phyloP scores from a whole-genome alignment of 2,329 filamentous ascomycete species.

The Pseudogymnoascus sp. region DNA sequence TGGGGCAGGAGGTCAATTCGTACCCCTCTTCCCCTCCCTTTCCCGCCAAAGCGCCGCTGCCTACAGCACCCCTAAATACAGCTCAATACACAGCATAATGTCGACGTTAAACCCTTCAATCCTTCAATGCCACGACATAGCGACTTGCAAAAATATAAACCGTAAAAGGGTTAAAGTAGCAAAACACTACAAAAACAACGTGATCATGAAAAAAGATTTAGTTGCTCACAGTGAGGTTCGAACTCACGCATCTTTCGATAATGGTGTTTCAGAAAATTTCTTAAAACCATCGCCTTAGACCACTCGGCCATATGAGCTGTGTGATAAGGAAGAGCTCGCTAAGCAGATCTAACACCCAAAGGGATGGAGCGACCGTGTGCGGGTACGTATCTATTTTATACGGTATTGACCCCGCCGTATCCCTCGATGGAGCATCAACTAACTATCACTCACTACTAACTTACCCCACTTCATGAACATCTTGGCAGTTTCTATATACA shows the following conservation, averaged over 20 bases:
- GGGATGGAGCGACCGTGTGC: neutral
- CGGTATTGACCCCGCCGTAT: neutral
- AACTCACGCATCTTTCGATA: slow-evolving; percentile 29
- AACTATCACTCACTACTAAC: neutral
- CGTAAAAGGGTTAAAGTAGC: neutral
- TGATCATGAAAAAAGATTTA: slow-evolving; percentile 12
- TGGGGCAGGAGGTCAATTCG: neutral
- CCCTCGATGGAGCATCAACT: neutral
- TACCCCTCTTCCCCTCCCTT: neutral
- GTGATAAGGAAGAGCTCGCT: slow-evolving; percentile 2
- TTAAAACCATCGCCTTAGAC: slow-evolving; percentile 15
- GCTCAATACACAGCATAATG: neutral
- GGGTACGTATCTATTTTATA: neutral
- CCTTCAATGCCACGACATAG: neutral
- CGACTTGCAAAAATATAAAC: neutral
- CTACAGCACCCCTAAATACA: neutral
- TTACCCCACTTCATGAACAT: neutral
- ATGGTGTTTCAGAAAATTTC: slow-evolving; percentile 20
- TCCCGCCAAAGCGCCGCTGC: neutral
- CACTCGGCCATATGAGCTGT: slow-evolving; percentile 15
- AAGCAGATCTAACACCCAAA: neutral
- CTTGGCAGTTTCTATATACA: neutral
- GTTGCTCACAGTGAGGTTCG: slow-evolving; percentile 26
- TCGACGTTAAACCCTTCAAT: neutral
- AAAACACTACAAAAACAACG: slow-evolving; percentile 16